These are phyloP conservation scores for Arthrocladium fulminans DNA, from an alignment of 2,329 filamentous ascomycete genomes.

Conservation along the genomic window DNA sequence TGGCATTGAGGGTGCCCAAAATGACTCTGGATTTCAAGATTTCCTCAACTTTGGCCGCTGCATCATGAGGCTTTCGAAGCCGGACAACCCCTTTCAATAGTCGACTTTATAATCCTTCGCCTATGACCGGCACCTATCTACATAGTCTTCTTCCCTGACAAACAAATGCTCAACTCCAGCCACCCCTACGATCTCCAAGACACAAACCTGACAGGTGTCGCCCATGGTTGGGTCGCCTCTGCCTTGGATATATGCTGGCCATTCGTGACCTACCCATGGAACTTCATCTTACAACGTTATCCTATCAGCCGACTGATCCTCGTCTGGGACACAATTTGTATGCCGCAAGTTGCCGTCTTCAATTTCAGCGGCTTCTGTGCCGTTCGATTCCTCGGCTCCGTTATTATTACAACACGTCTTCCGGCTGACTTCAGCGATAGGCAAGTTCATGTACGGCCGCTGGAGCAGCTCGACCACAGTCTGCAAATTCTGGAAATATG, in stretches of 20 bases:
- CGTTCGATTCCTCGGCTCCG: constrained; percentile 12
- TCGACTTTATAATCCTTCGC: too few relatives aligned
- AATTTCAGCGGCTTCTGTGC: constrained; percentile 28
- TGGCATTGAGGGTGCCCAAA: too few relatives aligned
- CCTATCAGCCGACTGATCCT: constrained; percentile 36
- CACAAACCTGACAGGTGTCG: constrained; percentile 33
- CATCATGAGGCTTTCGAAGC: too few relatives aligned
- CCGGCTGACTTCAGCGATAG: too few relatives aligned
- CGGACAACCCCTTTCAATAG: too few relatives aligned
- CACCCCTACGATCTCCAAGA: constrained; percentile 39
- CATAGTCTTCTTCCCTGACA: not conserved
- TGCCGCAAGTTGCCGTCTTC: constrained; percentile 31
- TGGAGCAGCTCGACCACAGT: too few relatives aligned
- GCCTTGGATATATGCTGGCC: constrained; percentile 39
- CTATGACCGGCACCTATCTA: too few relatives aligned
- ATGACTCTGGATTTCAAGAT: too few relatives aligned
- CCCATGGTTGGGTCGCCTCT: constrained; percentile 39
- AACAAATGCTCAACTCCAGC: constrained; percentile 28
- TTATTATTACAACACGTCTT: too few relatives aligned
- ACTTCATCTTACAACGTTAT: constrained; percentile 34
- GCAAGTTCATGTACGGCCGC: too few relatives aligned
- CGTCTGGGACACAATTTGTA: constrained; percentile 35
- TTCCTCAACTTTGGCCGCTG: too few relatives aligned
- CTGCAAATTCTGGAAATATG: too few relatives aligned
- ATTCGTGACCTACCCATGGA: constrained; percentile 32